Base-by-base conservation (phyloP, 108 stramenopile species). In the Pseudonitzschia multistriata region DNA sequence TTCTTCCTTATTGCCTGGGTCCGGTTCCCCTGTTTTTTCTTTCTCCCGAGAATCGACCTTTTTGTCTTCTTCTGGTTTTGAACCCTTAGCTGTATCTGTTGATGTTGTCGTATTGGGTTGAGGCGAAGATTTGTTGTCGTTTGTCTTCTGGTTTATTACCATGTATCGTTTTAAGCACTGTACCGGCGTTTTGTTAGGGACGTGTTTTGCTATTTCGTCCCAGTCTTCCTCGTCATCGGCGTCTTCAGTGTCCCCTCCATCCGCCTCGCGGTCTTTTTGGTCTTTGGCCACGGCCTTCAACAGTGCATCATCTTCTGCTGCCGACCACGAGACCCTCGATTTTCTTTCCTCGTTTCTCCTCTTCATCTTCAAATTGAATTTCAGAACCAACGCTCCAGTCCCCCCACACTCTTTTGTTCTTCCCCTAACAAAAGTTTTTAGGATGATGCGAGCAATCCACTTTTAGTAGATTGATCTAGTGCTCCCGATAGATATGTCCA, bases 261-360 rank as follows among this genome's bases (percentile, higher is more conserved):
- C 74, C 7, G 72, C 77, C 27, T 74, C 77, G 47, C 79, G 66
- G 33, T 76, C 77, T 52, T 85, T 68, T 27, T 92, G 88, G 53
- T 94, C 86, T 47, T 84, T 81, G 24, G 77, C 55, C 27, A 91
- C 96, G 67, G 96, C 97, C 19, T 88, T 81, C 42, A 95, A 72
- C 21, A 96, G 87, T n/a, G 81, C 84, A 45, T 97, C 81, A 54
- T 91, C 93, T 61, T 87, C 81, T 25, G 82, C 85, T 0, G 95
- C 90, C 39, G 72, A 84, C 80, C 77, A 81, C 5, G 88, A 81
- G 65, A 79, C 91, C 33, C 74, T 68, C 47, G 60, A 62, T 47
- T 73, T 79, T 45, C 66, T 73, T 40, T 72, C 78, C n/a, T 55
- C 68, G n/a, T n/a, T 57, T 66, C 62, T 70, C 53, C 63, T 64